These are phyloP conservation scores for Misopates orontium DNA, from an alignment of 257 asterid species.

Conservation along the genomic window DNA sequence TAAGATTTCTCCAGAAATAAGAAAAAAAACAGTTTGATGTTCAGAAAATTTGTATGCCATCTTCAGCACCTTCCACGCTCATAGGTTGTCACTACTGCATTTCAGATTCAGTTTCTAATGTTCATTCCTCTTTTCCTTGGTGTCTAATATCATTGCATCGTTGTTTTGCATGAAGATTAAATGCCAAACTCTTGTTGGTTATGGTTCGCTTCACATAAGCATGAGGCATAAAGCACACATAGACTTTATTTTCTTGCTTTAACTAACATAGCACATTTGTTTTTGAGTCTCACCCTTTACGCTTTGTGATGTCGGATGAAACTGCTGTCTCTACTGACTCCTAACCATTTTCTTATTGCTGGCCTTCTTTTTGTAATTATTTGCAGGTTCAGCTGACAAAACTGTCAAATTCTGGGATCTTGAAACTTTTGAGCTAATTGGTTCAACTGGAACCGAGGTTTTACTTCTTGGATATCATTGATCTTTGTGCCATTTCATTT, in stretches of 20 bases:
- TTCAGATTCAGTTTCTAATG: conserved; percentile 12
- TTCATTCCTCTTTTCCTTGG: neutral
- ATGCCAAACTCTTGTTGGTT: neutral
- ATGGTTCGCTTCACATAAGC: neutral
- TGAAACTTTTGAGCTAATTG: conserved; percentile 97
- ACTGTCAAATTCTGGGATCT: conserved; percentile 99
- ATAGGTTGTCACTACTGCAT: conserved; percentile 14
- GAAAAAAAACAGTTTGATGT: neutral
- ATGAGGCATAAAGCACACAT: neutral
- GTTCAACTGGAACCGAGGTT: conserved; percentile 98
- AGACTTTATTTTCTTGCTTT: conserved; percentile 14
- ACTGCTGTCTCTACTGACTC: neutral
- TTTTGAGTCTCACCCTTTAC: conserved; percentile 6
- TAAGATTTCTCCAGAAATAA: neutral
- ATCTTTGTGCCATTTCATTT: conserved; percentile 11
- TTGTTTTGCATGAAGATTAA: neutral
- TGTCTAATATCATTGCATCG: neutral
- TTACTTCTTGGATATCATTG: conserved; percentile 22
- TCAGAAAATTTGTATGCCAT: neutral
- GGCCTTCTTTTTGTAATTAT: conserved; percentile 16
- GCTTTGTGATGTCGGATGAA: conserved; percentile 14
- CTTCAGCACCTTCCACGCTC: conserved; percentile 6
- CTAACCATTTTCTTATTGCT: conserved; percentile 17
- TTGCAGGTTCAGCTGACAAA: conserved; percentile 92
- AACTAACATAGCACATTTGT: conserved; percentile 18